Base-by-base conservation (phyloP, 805 yeast genomes). In the Candida incommunis region DNA sequence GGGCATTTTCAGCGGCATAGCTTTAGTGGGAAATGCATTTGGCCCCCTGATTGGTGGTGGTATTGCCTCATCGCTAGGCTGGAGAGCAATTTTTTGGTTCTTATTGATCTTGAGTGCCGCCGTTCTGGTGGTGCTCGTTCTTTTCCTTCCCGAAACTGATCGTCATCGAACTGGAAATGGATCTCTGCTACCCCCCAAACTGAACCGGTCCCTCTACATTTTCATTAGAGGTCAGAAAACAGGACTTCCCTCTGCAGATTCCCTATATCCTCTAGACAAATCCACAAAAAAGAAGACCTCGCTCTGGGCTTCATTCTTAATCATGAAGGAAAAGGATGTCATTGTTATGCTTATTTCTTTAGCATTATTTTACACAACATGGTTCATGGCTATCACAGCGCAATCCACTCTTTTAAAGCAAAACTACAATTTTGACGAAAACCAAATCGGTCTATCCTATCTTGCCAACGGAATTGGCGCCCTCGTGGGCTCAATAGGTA, bases 111-210 rank as follows among this genome's bases (percentile, higher is more conserved):
- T 81, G 7, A 73, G 80, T 24, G 80, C 80, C 3, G 61, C 68
- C 1, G 46, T 63, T 2, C 31, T 70, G 2, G 21, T 59, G 1
- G 16, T 59, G 1, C 55, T 64, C 1, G 46, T 68, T 2, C 26
- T 71, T 3, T 46, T 69, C 3, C 59, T 86, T 16, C 94, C 95
- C 1, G 95, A 87, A 56, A 87, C 95, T 0, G 72, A 73, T 34
- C 67, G 95, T 46, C 61, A 72, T 4, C 59, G 82, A 4, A 90
- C 78, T 1, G 95, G 94, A 0, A 83, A 84, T 59, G 83, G 87
- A 1, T 73, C 87, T 1, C 61, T 78, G 0, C 54, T 51, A 2
- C 94, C 94, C 0, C 47, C 45, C 50, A 40, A 16, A 22, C 23
- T 53, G 25, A 51, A 55, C 44, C 45, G 50, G 31, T 58, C 62